Base-by-base conservation (phyloP, 2,329 filamentous ascomycete genomes). In the Venturiaceae sp. region DNA sequence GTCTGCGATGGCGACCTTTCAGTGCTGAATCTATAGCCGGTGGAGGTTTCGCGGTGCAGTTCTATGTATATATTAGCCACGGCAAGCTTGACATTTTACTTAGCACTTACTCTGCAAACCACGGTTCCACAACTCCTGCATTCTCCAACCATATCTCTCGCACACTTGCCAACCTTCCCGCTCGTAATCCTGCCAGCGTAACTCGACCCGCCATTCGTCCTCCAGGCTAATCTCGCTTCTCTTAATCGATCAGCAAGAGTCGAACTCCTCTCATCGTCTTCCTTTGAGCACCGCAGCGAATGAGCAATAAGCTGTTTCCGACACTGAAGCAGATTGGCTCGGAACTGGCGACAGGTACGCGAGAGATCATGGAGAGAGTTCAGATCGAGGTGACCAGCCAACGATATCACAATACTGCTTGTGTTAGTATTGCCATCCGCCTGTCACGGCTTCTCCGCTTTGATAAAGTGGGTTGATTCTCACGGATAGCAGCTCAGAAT, bases 11-110 rank as follows among this genome's bases (percentile, higher is more conserved):
- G 39, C 92, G 85, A 61, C 86, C 83, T 44, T 83, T 84, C 37
- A 95, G 78, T 23, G 83, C 79, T 33, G 80, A 76, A 1, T 80
- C 77, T n/a, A 50, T 28, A 30, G 44, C 16, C 2, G 86, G 83
- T 0, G 90, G 90, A 0, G 88, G 84, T 72, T 96, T 96, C 66
- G 90, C 87, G 5, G 86, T 86, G 72, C 92, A 97, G 65, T 97
- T 97, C 90, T 95, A 70, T 50, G 5, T 5, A 13, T 30, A 3
- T 2, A 30, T 50, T 30, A 50, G 44, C 23, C n/a, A 50, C 5
- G 14, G 4, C 13, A 50, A 50, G 28, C 44, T 50, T 16, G 30
- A 19, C 21, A 30, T 3, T 2, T 14, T 50, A 14, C 19, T 52
- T 32, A 72, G 5, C 26, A 23, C 82, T 70, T 80, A 95, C 91